These are phyloP conservation scores for Lavandula angustifolia DNA, from an alignment of 257 asterid genomes.

Conservation along the genomic window DNA sequence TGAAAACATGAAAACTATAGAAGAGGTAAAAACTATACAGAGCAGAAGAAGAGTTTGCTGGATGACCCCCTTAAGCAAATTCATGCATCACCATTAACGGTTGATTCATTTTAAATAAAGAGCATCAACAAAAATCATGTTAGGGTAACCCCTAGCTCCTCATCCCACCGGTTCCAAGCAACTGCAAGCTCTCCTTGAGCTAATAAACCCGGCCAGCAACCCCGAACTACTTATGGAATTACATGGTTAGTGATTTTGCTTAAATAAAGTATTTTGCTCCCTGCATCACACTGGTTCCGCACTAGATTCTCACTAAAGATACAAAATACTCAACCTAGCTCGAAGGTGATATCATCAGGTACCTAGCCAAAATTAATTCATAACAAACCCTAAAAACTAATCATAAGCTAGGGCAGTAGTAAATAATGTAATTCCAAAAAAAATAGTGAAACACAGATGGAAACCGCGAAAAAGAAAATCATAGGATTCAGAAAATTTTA, in stretches of 20 bases:
- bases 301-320: not conserved
- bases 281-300: too few relatives aligned
- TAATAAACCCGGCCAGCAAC: too few relatives aligned
- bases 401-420: not conserved
- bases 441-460: not conserved
- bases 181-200: not conserved
- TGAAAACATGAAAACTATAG: too few relatives aligned
- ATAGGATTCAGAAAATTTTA: not conserved
- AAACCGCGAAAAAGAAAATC: not conserved
- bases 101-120: conserved; percentile 9
- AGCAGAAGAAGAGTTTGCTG: too few relatives aligned
- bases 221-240: too few relatives aligned
- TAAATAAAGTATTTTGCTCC: too few relatives aligned
- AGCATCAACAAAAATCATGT: not conserved
- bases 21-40: too few relatives aligned
- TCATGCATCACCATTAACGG: conserved; percentile 17
- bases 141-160: too few relatives aligned
- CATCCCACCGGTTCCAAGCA: not conserved
- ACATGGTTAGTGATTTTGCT: too few relatives aligned
- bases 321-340: not conserved
- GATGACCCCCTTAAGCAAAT: not conserved
- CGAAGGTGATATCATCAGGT: not conserved
- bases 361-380: conserved; percentile 11
- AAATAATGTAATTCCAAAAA: not conserved
- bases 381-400: conserved; percentile 18